phyloP scores from a whole-genome alignment of 305 asterid genomes.

The Fraxinus velutina region DNA sequence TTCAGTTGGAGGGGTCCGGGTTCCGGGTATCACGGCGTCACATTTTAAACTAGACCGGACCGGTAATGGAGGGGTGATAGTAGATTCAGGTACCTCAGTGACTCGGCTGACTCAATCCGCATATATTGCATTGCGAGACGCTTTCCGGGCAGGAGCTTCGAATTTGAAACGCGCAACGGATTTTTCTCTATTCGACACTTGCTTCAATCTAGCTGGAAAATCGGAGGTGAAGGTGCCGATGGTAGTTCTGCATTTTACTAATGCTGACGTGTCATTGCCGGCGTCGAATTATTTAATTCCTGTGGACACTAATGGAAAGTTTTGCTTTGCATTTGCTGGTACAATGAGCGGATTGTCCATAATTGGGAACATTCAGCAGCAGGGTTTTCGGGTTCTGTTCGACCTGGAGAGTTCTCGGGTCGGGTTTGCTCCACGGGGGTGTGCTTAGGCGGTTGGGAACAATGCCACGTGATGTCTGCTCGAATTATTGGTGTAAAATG shows the following conservation, averaged over 20 bases:
- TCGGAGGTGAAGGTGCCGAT: conserved; percentile 51
- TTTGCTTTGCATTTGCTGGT: conserved; percentile 66
- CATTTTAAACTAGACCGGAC: conserved; percentile 37
- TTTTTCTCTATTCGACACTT: conserved; percentile 52
- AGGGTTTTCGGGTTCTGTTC: conserved; percentile 55
- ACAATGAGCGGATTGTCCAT: conserved; percentile 43
- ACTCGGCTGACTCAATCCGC: conserved; percentile 51
- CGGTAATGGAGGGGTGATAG: conserved; percentile 57
- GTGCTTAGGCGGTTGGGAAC: conserved; percentile 19
- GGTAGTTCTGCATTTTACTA: conserved; percentile 51
- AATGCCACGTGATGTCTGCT: neutral
- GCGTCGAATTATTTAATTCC: conserved; percentile 52
- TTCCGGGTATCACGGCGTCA: conserved; percentile 34
- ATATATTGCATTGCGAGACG: conserved; percentile 44
- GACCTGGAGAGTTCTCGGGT: conserved; percentile 47
- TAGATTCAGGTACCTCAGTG: conserved; percentile 64
- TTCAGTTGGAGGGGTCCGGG: conserved; percentile 50
- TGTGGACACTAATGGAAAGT: conserved; percentile 40
- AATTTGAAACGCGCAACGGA: conserved; percentile 34
- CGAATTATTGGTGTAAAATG: neutral
- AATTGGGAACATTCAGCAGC: conserved; percentile 66
- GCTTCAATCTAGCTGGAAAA: conserved; percentile 48
- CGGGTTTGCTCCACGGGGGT: conserved; percentile 52
- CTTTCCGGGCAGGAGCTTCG: conserved; percentile 40
- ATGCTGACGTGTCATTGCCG: conserved; percentile 43